Conservation (phyloP, 2,329 filamentous ascomycete genomes). For the Fusarium nematophilum region DNA sequence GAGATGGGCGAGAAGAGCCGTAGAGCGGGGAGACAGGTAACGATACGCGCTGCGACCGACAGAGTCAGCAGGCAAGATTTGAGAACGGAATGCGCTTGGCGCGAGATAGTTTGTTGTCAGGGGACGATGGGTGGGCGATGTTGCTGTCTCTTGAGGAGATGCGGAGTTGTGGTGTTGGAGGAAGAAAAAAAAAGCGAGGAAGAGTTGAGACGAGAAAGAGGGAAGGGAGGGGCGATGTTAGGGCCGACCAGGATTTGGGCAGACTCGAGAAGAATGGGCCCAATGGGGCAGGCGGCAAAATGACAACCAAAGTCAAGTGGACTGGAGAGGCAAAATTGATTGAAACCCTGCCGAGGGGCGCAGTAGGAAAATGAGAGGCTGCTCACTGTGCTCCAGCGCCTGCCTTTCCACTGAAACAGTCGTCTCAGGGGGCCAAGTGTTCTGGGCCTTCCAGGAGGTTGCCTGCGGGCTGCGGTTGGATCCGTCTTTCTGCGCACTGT, state of each 20-base stretch:
- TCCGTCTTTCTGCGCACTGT: slow-evolving; percentile 19
- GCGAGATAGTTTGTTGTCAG: slow-evolving; percentile 23
- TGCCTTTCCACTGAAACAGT: slow-evolving; percentile 22
- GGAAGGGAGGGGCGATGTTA: slow-evolving; percentile 41
- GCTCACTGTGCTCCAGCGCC: slow-evolving; percentile 14
- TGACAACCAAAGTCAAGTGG: not conserved
- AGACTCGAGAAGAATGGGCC: slow-evolving; percentile 39
- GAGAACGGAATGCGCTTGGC: slow-evolving; percentile 34
- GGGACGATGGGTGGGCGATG: slow-evolving; percentile 28
- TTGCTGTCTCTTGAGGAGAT: slow-evolving; percentile 40
- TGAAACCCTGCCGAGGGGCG: slow-evolving; percentile 10
- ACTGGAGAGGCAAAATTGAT: too few relatives aligned
- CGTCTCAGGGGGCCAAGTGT: not conserved
- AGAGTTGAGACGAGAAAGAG: slow-evolving; percentile 34
- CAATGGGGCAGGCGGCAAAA: slow-evolving; percentile 42
- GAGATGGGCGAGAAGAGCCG: slow-evolving; percentile 9
- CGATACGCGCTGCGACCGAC: slow-evolving; percentile 43
- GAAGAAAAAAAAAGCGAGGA: slow-evolving; percentile 30
- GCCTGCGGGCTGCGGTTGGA: too few relatives aligned
- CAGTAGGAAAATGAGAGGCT: slow-evolving; percentile 1
- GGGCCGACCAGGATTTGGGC: slow-evolving; percentile 40
- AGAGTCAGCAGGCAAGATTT: slow-evolving; percentile 42
- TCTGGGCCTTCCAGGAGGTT: slow-evolving; percentile 13
- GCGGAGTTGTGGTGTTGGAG: slow-evolving; percentile 40
- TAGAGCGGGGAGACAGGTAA: slow-evolving; percentile 17